Base-by-base conservation (phyloP, 352 stramenopile genomes). In the Globisporangium cylindrosporum region DNA sequence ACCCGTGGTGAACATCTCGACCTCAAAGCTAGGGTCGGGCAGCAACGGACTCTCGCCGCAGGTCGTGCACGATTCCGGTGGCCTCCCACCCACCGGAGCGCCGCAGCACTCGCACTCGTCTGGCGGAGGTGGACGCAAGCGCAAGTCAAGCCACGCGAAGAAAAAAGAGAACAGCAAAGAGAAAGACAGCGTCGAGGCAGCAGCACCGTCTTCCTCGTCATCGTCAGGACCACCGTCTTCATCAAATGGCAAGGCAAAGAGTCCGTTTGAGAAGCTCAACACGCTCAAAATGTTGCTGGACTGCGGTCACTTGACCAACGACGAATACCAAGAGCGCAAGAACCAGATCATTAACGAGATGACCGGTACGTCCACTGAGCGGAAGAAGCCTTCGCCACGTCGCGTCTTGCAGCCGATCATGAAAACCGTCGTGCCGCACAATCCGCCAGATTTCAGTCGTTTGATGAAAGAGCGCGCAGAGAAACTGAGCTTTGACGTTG, bases 311-410 rank as follows among this genome's bases (percentile, higher is more conserved):
- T 74, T 94, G 18, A 91, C 85, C 1, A 69, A 82, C 9, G 87
- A 91, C 15, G 87, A 94, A 69, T 93, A 94, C 59, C 81, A 91
- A 34, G 86, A 92, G 51, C 82, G 87, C 62, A 94, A 93, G 68
- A 94, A 76, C 1, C 87, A 94, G 70, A 93, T 94, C 69, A 94
- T 94, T 53, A 94, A 94, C 69, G 87, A 93, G 36, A 91, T 94
- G 82, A 94, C 87, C 1, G 87, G 87, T 2, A 94, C 87, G 18
- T 91, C 79, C 4, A 89, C 84, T 0, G 81, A 91, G 53, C 76
- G 81, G 24, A 81, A 86, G 77, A 76, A 88, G 66, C 69, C 72
- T 41, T 87, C 78, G 27, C 77, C 77, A 2, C 72, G 68, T 4
- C 69, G 68, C 3, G 43, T 68, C 38, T 70, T 93, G 22, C 87